Evolutionary conservation across 208 protist species (phyloP).

Genomic region (Acanthamoeba culbertsoni): DNA sequence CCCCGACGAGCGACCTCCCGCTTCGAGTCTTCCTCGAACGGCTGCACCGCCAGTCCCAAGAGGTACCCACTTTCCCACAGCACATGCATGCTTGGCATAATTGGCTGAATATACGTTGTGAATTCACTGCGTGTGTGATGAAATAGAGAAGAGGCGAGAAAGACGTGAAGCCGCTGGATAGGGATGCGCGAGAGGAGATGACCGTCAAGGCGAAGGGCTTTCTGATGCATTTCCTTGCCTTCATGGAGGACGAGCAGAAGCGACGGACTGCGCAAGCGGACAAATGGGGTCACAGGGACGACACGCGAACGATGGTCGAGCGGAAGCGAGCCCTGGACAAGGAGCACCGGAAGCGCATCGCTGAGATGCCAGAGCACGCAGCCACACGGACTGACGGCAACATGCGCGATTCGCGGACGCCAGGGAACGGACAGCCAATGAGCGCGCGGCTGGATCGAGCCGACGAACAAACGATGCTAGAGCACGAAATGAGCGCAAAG

Average conservation of each 20-base stretch:
- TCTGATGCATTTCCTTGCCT: background rate
- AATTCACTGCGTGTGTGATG: too few relatives aligned
- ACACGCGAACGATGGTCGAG: background rate
- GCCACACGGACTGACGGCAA: too few relatives aligned
- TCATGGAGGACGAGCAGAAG: background rate
- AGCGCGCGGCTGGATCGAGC: too few relatives aligned
- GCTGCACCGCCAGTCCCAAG: background rate
- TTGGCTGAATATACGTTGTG: too few relatives aligned
- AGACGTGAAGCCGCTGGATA: background rate
- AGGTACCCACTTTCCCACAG: background rate
- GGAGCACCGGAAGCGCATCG: too few relatives aligned
- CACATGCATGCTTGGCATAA: background rate
- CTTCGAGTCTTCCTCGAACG: background rate
- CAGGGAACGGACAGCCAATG: too few relatives aligned
- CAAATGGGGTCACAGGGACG: background rate
- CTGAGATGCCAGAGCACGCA: too few relatives aligned
- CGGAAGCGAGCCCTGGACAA: background rate
- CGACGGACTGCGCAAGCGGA: background rate
- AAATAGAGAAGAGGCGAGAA: background rate
- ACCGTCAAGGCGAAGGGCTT: background rate
- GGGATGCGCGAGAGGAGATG: background rate
- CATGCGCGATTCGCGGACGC: too few relatives aligned
- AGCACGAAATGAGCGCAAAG: too few relatives aligned
- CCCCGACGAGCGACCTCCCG: background rate
- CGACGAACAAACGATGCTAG: too few relatives aligned